Percentiles rank a stretch among this genome's conserved stretches.
Evolutionary conservation across 1,139 yeast species (phyloP).

Genomic region (Candida sp.): DNA sequence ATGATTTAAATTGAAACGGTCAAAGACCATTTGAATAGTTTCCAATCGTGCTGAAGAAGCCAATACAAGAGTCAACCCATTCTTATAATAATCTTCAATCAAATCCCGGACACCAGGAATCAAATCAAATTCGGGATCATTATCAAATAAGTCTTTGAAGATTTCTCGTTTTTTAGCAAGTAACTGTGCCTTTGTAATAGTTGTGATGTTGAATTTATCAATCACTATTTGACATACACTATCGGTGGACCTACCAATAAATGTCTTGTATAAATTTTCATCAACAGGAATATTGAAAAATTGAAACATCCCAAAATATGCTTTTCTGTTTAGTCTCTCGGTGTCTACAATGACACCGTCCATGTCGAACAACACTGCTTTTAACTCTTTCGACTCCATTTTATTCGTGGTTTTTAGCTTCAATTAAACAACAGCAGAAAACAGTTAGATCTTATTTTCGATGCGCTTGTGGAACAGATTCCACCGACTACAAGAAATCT

Average conservation of each 20-base stretch:
- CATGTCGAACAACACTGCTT: slow-evolving; percentile 3
- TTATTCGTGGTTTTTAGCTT: too few relatives aligned
- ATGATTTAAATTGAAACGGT: slow-evolving; percentile 1
- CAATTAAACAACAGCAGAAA: too few relatives aligned
- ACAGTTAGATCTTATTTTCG: not conserved
- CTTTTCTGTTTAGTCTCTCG: slow-evolving; percentile 1
- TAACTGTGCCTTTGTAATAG: not conserved
- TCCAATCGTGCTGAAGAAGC: slow-evolving; percentile 2
- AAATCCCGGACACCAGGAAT: slow-evolving; percentile 1
- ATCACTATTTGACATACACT: slow-evolving; percentile 1
- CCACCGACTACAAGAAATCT: not conserved
- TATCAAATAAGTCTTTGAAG: slow-evolving; percentile 1
- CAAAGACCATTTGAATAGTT: slow-evolving; percentile 2
- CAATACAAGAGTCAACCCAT: slow-evolving; percentile 4
- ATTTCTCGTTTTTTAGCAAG: slow-evolving; percentile 1
- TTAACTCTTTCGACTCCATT: too few relatives aligned
- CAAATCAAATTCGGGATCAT: slow-evolving; percentile 2
- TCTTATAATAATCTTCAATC: slow-evolving; percentile 3
- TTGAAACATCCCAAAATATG: slow-evolving; percentile 1
- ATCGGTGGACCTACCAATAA: slow-evolving; percentile 1
- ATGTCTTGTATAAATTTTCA: slow-evolving; percentile 1
- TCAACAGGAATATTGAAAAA: slow-evolving; percentile 1
- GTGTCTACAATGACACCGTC: slow-evolving; percentile 3
- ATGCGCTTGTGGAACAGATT: not conserved
- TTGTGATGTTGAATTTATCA: not conserved